Percentiles rank a stretch among this genome's conserved stretches.
phyloP scores from a whole-genome alignment of 768 basidiomycete genomes.

The Lactarius quietus region DNA sequence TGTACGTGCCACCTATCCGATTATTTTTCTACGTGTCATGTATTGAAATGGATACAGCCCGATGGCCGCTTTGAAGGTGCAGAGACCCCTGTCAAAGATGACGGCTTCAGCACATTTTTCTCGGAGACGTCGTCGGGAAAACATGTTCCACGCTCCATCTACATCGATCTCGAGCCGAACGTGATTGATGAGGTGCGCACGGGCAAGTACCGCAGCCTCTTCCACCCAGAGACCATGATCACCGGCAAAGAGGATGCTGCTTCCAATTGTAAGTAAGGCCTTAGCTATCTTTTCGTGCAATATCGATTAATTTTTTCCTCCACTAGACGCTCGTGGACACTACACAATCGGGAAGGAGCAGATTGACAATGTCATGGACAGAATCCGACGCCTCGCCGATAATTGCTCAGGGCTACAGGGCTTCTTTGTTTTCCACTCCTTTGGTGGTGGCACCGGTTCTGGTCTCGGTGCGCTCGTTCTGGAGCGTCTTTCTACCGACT shows the following conservation, averaged over 20 bases:
- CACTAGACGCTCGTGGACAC: conserved; percentile 92
- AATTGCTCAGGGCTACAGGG: conserved; percentile 98
- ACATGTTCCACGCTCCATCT: conserved; percentile 95
- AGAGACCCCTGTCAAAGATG: conserved; percentile 63
- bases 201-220: conserved; percentile 93
- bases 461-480: conserved; percentile 97
- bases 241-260: conserved; percentile 99
- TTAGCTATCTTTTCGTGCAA: not conserved
- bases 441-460: conserved; percentile 99
- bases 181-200: conserved; percentile 97
- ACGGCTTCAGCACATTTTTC: conserved; percentile 99
- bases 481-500: conserved; percentile 96
- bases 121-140: conserved; percentile 96
- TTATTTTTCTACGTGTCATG: conserved; percentile 2
- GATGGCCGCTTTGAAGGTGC: conserved; percentile 83
- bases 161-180: conserved; percentile 96
- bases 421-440: conserved; percentile 99
- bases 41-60: conserved; percentile 53
- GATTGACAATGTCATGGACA: conserved; percentile 96
- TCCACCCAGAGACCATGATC: conserved; percentile 98
- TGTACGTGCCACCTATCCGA: conserved; percentile 49
- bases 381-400: conserved; percentile 93
- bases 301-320: not conserved
- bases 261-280: conserved; percentile 80
- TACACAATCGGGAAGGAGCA: conserved; percentile 99